Evolutionary conservation across 805 yeast genomes (phyloP).

Genomic region (Trichomonascus vanleenenianus): DNA sequence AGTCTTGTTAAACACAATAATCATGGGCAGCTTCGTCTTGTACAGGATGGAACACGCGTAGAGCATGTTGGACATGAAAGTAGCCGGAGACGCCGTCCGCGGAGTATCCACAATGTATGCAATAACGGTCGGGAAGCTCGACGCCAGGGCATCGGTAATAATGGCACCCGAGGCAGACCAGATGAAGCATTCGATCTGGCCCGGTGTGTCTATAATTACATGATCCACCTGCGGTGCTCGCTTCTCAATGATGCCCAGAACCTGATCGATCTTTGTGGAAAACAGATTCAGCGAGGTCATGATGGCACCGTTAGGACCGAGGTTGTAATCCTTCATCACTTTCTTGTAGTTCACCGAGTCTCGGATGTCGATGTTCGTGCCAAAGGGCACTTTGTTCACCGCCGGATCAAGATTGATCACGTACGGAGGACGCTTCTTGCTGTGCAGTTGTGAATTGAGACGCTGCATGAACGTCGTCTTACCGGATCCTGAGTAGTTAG

Average conservation of each 20-base stretch:
- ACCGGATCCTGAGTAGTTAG: conserved; percentile 51
- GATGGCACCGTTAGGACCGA: conserved; percentile 98
- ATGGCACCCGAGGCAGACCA: conserved; percentile 98
- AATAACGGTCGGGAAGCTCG: conserved; percentile 89
- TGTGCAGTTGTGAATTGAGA: conserved; percentile 78
- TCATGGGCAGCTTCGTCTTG: conserved; percentile 95
- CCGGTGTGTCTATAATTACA: conserved; percentile 93
- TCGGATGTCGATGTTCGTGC: conserved; percentile 89
- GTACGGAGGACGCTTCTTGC: conserved; percentile 64
- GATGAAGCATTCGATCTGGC: conserved; percentile 96
- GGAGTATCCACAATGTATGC: conserved; percentile 98
- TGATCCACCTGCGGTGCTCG: conserved; percentile 50
- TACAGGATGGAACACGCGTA: conserved; percentile 96
- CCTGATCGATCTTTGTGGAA: conserved; percentile 94
- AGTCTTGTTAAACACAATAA: conserved; percentile 90
- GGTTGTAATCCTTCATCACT: conserved; percentile 87
- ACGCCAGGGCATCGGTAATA: conserved; percentile 93
- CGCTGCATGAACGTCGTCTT: conserved; percentile 98
- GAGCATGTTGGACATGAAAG: conserved; percentile 96
- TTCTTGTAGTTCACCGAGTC: conserved; percentile 93
- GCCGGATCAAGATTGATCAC: conserved; percentile 96
- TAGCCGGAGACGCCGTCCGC: conserved; percentile 85
- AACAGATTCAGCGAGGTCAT: conserved; percentile 90
- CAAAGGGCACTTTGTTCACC: conserved; percentile 86
- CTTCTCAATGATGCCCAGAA: conserved; percentile 75